These are phyloP conservation scores for Sarocladiaceae sp. DNA, from an alignment of 2,329 filamentous ascomycete species.

Conservation along the genomic window DNA sequence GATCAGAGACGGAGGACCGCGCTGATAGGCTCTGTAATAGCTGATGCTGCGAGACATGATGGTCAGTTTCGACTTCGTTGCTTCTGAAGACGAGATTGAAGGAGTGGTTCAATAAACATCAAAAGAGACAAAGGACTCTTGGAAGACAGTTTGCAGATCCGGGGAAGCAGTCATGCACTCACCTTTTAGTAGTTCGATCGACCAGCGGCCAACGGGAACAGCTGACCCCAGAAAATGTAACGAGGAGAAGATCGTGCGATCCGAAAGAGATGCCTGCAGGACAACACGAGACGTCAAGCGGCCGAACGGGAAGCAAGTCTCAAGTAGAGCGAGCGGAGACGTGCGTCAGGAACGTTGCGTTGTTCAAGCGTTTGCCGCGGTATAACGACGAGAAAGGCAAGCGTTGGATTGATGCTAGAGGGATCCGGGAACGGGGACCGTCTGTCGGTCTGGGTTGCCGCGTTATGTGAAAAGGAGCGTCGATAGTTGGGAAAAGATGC, in stretches of 20 bases:
- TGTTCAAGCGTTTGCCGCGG: neutral
- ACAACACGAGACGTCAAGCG: neutral
- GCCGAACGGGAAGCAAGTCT: constrained; percentile 5
- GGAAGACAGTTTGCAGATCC: no score
- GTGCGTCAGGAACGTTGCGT: constrained; percentile 1
- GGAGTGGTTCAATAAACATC: neutral
- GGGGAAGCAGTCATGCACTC: neutral
- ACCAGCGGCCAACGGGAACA: constrained; percentile 6
- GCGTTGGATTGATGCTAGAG: constrained; percentile 3
- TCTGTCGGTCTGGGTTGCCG: constrained; percentile 4
- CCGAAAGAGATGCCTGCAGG: constrained; percentile 3
- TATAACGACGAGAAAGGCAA: constrained; percentile 8
- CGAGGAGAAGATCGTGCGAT: constrained; percentile 6
- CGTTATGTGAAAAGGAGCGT: constrained; percentile 9
- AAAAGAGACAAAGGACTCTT: no score
- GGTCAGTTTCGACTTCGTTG: neutral
- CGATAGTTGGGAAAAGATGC: constrained; percentile 3
- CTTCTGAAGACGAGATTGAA: neutral
- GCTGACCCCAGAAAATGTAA: neutral
- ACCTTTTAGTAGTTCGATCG: constrained; percentile 6
- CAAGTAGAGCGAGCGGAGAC: constrained; percentile 3
- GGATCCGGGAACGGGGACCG: constrained; percentile 7
- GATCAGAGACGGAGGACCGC: constrained; percentile 4
- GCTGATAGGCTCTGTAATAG: constrained; percentile 6
- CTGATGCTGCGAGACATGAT: constrained; percentile 8